phyloP scores from a whole-genome alignment of 371 early-diverging fungal genomes.

The Synchytrium microbalum region DNA sequence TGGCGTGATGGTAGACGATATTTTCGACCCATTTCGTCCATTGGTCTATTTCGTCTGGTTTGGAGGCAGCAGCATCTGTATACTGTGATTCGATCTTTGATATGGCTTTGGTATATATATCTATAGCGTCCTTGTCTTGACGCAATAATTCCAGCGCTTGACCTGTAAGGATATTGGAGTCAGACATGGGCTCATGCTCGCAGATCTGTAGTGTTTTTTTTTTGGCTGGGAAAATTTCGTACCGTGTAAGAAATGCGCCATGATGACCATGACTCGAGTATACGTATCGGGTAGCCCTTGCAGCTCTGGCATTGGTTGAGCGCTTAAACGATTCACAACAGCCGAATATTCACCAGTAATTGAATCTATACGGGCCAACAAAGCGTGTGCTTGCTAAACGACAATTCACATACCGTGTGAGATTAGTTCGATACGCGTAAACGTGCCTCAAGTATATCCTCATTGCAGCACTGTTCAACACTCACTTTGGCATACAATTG shows the following conservation, averaged over 20 bases:
- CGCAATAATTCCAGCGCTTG: neutral
- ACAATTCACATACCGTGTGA: neutral
- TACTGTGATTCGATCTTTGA: neutral
- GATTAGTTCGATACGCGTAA: neutral
- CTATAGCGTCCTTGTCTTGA: neutral
- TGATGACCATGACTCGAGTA: conserved; percentile 2
- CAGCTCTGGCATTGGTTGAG: neutral
- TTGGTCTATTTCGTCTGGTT: neutral
- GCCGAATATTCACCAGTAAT: conserved; percentile 5
- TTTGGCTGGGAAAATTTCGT: conserved; percentile 1
- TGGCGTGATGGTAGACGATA: neutral
- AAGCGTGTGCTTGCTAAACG: conserved; percentile 10
- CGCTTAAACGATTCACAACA: conserved; percentile 3
- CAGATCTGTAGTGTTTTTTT: too few species aligned
- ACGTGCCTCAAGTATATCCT: too few species aligned
- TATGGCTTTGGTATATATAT: neutral
- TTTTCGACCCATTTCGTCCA: neutral
- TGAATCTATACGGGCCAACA: conserved; percentile 7
- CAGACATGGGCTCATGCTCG: too few species aligned
- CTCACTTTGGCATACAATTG: neutral
- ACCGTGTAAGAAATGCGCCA: conserved; percentile 7
- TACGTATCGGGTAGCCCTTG: neutral
- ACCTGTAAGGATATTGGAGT: too few species aligned
- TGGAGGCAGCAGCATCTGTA: neutral
- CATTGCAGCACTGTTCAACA: neutral